Evolutionary conservation across 1,139 yeast genomes (phyloP), one percentile per base, ranked within the genome.

Genomic region (Yamadazyma dendronema): DNA sequence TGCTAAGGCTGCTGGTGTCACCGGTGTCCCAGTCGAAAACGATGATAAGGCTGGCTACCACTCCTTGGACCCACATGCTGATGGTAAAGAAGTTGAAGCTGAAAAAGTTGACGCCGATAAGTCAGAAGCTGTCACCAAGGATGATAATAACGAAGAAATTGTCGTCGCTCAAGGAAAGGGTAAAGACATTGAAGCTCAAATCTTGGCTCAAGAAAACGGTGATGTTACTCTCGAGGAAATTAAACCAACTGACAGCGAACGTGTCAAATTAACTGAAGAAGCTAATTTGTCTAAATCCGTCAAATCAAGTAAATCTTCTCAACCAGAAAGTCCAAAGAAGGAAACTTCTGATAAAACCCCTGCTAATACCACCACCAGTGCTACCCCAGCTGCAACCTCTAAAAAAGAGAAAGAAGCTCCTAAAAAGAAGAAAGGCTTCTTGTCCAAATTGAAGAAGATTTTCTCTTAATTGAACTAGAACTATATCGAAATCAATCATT

Each of bases 371-470:
- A 35, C 31, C 7, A 24, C 35, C 21, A 32, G 31, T 29, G 41
- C 39, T 8, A 34, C 34, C 11, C 37, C 29, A 31, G 31, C 22
- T 12, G 36, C 32, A 9, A 24, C 35, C 21, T 32, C 33, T 28
- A 53, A 57, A 35, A 55, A 58, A 38, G 58, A 59, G 42, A 53
- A 57, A 31, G 56, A 60, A 40, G 59, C 59, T 40, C 61, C 64
- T 53, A 69, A 70, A 62, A 64, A 68, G 55, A 70, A 71, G 63
- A 72, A 68, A 57, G 57, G 76, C 15, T 60, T 71, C 37, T 57
- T 73, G 34, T 60, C 76, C 34, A 74, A 70, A 50, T 52, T 74
- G 44, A 74, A 72, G 60, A 74, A 67, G 52, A 49, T 69, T 28
- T 64, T 72, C 9, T 19, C 22, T 19, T 19, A 19, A 19, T 19